Percentiles rank a stretch among this genome's conserved stretches.
Conservation (phyloP, 768 basidiomycete genomes). For the Suillus subluteus region DNA sequence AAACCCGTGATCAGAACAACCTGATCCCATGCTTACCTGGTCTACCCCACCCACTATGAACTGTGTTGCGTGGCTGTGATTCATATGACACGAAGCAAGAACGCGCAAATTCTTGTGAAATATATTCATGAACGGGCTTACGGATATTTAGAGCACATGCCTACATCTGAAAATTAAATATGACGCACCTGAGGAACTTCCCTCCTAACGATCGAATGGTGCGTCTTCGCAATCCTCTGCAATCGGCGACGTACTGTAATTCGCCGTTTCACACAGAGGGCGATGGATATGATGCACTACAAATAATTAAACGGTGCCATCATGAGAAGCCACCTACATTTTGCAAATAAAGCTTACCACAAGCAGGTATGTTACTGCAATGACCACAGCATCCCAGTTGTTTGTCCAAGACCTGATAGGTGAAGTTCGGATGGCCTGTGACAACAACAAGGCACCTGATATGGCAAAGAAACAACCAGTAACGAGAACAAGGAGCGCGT, state of each 20-base stretch:
- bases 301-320: not conserved
- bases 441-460: constrained; percentile 66
- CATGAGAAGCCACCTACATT: not conserved
- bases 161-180: not conserved
- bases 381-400: constrained; percentile 70
- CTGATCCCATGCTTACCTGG: constrained; percentile 49
- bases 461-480: constrained; percentile 59
- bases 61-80: constrained; percentile 66
- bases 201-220: constrained; percentile 50
- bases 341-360: constrained; percentile 50
- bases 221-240: constrained; percentile 67
- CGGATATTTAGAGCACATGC: constrained; percentile 6
- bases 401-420: constrained; percentile 54
- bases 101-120: constrained; percentile 77
- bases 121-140: constrained; percentile 67
- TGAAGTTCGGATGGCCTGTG: constrained; percentile 73
- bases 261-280: constrained; percentile 69
- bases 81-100: constrained; percentile 72
- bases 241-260: constrained; percentile 67
- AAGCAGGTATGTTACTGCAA: constrained; percentile 70
- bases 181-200: constrained; percentile 62
- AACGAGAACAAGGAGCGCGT: constrained; percentile 53
- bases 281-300: constrained; percentile 61
- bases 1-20: constrained; percentile 1
- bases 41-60: constrained; percentile 76